phyloP scores from a whole-genome alignment of 148 eudicot genomes.

The Diospyros kaki region DNA sequence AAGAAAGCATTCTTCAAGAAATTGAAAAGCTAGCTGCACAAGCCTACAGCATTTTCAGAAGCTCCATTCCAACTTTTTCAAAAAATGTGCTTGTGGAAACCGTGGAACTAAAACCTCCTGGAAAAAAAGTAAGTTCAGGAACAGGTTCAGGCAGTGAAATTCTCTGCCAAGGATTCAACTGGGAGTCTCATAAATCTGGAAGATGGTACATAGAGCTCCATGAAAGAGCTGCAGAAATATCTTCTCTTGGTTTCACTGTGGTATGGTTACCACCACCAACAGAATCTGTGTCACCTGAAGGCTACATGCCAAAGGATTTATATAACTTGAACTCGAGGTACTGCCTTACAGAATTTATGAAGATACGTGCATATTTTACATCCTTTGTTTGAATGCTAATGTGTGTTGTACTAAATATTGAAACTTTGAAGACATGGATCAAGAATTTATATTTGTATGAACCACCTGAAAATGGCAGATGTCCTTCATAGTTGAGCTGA shows the following conservation, averaged over 20 bases:
- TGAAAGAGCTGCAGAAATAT: constrained; percentile 54
- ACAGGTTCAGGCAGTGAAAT: constrained; percentile 93
- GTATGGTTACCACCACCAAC: constrained; percentile 98
- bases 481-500: background rate
- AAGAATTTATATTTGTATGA: background rate
- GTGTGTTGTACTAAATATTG: background rate
- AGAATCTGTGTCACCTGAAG: constrained; percentile 96
- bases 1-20: constrained; percentile 84
- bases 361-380: background rate
- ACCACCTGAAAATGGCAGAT: background rate
- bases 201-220: constrained; percentile 85
- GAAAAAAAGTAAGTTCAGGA: constrained; percentile 48
- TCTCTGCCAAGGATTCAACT: constrained; percentile 91
- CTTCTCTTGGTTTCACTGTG: constrained; percentile 81
- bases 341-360: background rate
- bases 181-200: constrained; percentile 97
- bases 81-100: constrained; percentile 41
- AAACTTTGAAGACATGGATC: background rate
- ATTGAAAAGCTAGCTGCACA: constrained; percentile 98
- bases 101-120: constrained; percentile 35
- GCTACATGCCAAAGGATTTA: constrained; percentile 96
- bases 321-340: constrained; percentile 95
- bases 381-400: background rate
- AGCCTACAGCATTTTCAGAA: constrained; percentile 87
- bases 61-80: constrained; percentile 44